Percentiles rank a stretch among this genome's conserved stretches.
Evolutionary conservation across 352 stramenopile species (phyloP).

Genomic region (Thalassiosira mediterranea): DNA sequence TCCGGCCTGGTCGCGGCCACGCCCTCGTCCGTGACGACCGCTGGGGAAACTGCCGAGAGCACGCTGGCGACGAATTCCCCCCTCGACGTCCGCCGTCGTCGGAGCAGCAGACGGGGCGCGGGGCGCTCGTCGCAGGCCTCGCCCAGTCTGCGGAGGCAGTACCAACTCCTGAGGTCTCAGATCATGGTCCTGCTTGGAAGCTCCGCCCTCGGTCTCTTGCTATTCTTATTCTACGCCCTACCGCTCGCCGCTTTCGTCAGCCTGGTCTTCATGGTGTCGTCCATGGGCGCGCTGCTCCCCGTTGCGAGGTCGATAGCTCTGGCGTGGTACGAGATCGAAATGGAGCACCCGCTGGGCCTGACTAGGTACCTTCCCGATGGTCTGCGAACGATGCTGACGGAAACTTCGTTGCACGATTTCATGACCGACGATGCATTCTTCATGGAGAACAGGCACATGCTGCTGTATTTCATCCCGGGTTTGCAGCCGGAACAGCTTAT

Average conservation of each 20-base stretch:
- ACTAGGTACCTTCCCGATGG: conserved; percentile 54
- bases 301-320: conserved; percentile 24
- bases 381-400: conserved; percentile 47
- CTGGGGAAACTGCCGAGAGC: conserved; percentile 43
- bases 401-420: conserved; percentile 67
- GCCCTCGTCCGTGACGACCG: conserved; percentile 35
- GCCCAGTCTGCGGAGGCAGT: conserved; percentile 32
- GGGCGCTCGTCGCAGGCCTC: neutral
- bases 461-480: conserved; percentile 81
- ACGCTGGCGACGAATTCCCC: conserved; percentile 25
- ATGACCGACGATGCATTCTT: conserved; percentile 57
- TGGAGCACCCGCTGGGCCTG: conserved; percentile 48
- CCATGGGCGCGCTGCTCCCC: conserved; percentile 36
- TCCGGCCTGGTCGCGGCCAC: conserved; percentile 21
- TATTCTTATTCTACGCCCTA: conserved; percentile 49
- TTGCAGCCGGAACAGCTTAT: conserved; percentile 62
- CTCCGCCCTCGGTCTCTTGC: conserved; percentile 27
- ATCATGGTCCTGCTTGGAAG: conserved; percentile 39
- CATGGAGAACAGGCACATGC: conserved; percentile 55
- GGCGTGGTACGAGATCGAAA: conserved; percentile 49
- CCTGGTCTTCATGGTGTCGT: conserved; percentile 34
- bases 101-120: neutral
- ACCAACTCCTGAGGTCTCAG: conserved; percentile 45
- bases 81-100: conserved; percentile 2
- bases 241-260: conserved; percentile 42